These are phyloP conservation scores for Triticum turgidum DNA, from an alignment of 176 grass and related monocot genomes.

Conservation along the genomic window DNA sequence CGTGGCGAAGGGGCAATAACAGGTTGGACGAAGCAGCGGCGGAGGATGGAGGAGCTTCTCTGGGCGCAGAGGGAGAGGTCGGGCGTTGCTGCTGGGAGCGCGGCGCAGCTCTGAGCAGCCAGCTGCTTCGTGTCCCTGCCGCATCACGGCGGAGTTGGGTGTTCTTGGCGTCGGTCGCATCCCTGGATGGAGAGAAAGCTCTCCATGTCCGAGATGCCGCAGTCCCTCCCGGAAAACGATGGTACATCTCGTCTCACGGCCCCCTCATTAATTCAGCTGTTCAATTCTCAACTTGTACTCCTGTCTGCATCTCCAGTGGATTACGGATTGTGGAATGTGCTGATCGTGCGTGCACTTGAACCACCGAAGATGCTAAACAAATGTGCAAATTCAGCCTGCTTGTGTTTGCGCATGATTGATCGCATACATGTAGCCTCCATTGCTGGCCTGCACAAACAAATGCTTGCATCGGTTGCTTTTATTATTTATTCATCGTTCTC, in stretches of 20 bases:
- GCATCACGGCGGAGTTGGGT: not conserved
- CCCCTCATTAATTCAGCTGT: constrained; percentile 12
- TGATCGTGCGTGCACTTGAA: not conserved
- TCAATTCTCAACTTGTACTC: not conserved
- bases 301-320: not conserved
- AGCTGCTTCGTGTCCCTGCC: not conserved
- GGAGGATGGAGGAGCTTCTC: constrained; percentile 2
- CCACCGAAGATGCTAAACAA: constrained; percentile 1
- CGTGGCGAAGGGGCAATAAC: not conserved
- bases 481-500: not conserved
- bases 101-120: constrained; percentile 17
- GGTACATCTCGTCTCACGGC: constrained; percentile 24
- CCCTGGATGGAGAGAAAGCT: constrained; percentile 41
- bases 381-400: not conserved
- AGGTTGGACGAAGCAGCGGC: constrained; percentile 3
- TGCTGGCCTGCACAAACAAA: not conserved
- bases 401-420: constrained; percentile 7
- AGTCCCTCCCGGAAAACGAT: constrained; percentile 32
- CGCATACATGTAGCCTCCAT: not conserved
- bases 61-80: not conserved
- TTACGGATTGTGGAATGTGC: not conserved
- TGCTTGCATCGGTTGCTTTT: constrained; percentile 14
- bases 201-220: constrained; percentile 39
- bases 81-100: constrained; percentile 11
- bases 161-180: not conserved